A percentile compares a stretch with the other conserved stretches of the same genome.
Evolutionary conservation across 495 filamentous ascomycete species (phyloP).

Genomic region (Hypoxylon trugodes): DNA sequence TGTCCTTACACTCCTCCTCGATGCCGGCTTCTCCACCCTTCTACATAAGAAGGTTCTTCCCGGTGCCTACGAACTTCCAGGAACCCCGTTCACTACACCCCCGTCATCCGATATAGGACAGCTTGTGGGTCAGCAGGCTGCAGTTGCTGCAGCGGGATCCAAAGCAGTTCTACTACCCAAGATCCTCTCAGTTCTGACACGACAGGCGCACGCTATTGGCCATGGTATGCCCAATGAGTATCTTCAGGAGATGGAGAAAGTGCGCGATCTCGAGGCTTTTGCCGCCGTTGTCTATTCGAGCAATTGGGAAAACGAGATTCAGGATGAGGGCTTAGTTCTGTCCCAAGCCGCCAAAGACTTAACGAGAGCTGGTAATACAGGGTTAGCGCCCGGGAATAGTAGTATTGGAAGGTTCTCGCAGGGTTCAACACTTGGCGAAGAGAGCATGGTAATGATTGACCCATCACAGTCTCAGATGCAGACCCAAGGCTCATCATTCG

Average conservation of each 20-base stretch:
- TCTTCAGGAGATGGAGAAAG: slow-evolving; percentile 80
- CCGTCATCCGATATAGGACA: slow-evolving; percentile 36
- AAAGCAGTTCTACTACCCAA: slow-evolving; percentile 84
- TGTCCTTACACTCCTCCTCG: slow-evolving; percentile 84
- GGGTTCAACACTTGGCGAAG: slow-evolving; percentile 43
- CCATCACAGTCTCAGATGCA: slow-evolving; percentile 42
- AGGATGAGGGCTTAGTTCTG: slow-evolving; percentile 47
- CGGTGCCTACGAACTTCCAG: slow-evolving; percentile 75
- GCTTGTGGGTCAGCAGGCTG: slow-evolving; percentile 47
- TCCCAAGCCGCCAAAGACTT: neutral
- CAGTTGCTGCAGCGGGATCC: slow-evolving; percentile 50
- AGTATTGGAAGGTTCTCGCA: slow-evolving; percentile 19
- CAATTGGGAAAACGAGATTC: slow-evolving; percentile 81
- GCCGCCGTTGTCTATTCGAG: slow-evolving; percentile 93
- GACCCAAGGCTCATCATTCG: slow-evolving; percentile 57
- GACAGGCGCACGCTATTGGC: slow-evolving; percentile 90
- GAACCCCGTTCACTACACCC: slow-evolving; percentile 48
- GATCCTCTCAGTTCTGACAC: slow-evolving; percentile 83
- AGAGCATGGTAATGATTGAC: slow-evolving; percentile 57
- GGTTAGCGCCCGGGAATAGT: slow-evolving; percentile 15
- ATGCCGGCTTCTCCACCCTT: slow-evolving; percentile 83
- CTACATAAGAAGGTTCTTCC: slow-evolving; percentile 78
- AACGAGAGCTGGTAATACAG: neutral
- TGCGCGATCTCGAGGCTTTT: slow-evolving; percentile 90
- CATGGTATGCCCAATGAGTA: slow-evolving; percentile 89